Conservation (phyloP, 2,329 filamentous ascomycete genomes). For the Arthroderma sp. region DNA sequence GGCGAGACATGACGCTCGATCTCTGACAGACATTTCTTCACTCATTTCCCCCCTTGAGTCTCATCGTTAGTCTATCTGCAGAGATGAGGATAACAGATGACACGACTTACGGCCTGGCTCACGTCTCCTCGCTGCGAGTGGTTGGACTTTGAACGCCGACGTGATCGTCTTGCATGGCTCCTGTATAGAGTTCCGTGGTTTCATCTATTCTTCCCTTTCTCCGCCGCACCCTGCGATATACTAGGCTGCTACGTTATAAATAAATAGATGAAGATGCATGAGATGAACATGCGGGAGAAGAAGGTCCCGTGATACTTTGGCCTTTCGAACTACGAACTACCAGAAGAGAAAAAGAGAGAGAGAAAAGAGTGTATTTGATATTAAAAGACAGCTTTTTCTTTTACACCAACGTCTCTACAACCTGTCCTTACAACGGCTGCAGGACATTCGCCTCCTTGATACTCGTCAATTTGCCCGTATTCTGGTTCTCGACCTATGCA, state of each 20-base stretch:
- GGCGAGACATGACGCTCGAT: no score
- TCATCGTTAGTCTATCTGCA: neutral
- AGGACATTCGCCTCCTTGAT: neutral
- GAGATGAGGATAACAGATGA: neutral
- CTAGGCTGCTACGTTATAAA: no score
- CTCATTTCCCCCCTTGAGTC: no score
- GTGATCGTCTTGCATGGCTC: neutral
- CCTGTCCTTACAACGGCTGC: slow-evolving; percentile 1
- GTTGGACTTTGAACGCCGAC: neutral
- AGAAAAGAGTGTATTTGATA: neutral
- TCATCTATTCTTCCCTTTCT: neutral
- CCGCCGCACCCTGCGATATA: neutral
- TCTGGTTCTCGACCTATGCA: slow-evolving; percentile 1
- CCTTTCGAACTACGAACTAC: no score
- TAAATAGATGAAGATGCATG: no score
- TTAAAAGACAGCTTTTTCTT: neutral
- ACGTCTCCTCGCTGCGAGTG: neutral
- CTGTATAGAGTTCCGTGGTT: neutral
- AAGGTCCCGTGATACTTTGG: neutral
- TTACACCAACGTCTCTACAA: neutral
- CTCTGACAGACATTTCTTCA: no score
- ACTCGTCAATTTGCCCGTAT: neutral
- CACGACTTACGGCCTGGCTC: neutral
- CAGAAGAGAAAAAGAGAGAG: no score
- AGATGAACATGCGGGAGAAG: neutral